Percentiles rank a stretch among this genome's conserved stretches.
phyloP scores from a whole-genome alignment of 805 yeast genomes.

The Saturnispora dispora region DNA sequence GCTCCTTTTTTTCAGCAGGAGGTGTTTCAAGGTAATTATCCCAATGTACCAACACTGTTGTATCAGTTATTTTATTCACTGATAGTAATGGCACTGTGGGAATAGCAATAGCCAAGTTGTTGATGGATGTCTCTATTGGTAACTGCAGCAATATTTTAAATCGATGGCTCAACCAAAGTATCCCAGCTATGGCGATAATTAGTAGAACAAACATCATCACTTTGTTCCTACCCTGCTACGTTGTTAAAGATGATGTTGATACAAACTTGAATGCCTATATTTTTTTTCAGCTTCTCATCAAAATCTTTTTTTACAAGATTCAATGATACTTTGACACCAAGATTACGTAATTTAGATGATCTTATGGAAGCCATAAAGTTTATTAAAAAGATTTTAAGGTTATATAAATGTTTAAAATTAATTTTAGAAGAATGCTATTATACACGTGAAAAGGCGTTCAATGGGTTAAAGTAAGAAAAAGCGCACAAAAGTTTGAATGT shows the following conservation, averaged over 20 bases:
- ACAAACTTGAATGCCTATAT: background rate
- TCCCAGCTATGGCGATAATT: constrained; percentile 18
- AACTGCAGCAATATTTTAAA: constrained; percentile 23
- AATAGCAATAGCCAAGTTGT: constrained; percentile 40
- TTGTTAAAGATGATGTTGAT: background rate
- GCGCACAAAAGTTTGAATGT: background rate
- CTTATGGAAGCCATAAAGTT: background rate
- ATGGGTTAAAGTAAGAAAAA: background rate
- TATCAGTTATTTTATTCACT: constrained; percentile 41
- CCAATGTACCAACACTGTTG: constrained; percentile 48
- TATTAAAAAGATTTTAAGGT: background rate
- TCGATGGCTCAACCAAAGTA: constrained; percentile 26
- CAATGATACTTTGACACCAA: background rate
- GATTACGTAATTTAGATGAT: background rate
- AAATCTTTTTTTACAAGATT: background rate
- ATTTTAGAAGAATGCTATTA: background rate
- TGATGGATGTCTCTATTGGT: constrained; percentile 40
- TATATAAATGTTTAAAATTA: background rate
- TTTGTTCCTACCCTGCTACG: background rate
- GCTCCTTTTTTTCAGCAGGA: background rate
- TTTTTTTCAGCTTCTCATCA: background rate
- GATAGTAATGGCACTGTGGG: constrained; percentile 50
- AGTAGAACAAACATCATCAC: constrained; percentile 15
- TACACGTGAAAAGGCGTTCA: background rate
- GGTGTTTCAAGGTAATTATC: constrained; percentile 22